A percentile compares a stretch with the other conserved stretches of the same genome.
These are phyloP conservation scores for Aspergillus quadricinctus DNA, from an alignment of 2,329 filamentous ascomycete species.

Conservation along the genomic window DNA sequence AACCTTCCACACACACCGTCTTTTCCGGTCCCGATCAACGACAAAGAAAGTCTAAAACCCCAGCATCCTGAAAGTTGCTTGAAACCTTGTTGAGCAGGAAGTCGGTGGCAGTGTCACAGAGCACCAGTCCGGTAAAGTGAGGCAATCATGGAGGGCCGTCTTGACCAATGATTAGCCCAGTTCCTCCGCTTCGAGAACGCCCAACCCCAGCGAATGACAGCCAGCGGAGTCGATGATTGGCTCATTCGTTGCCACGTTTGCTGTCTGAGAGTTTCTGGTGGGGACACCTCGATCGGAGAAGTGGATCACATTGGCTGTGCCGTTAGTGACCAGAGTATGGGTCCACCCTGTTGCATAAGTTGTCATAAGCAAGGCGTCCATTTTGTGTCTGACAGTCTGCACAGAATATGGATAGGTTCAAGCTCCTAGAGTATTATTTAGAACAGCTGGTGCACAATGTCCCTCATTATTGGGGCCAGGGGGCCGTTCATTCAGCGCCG, in stretches of 20 bases:
- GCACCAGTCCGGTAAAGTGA: conserved; percentile 17
- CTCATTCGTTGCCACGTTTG: conserved; percentile 16
- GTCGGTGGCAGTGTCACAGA: background rate
- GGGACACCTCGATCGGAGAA: conserved; percentile 1
- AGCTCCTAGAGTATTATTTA: no score
- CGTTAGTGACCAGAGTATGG: background rate
- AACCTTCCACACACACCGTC: background rate
- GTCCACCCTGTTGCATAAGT: background rate
- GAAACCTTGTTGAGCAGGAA: background rate
- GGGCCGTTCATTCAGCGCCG: no score
- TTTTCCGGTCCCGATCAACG: background rate
- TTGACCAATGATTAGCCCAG: conserved; percentile 15
- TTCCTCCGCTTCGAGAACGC: conserved; percentile 19
- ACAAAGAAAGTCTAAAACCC: background rate
- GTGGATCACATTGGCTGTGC: background rate
- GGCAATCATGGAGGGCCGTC: conserved; percentile 18
- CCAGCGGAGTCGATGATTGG: conserved; percentile 10
- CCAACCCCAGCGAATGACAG: conserved; percentile 13
- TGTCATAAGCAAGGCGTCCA: conserved; percentile 1
- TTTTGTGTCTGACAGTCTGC: conserved; percentile 1
- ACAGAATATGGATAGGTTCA: no score
- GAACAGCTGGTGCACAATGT: no score
- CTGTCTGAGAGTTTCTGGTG: conserved; percentile 2
- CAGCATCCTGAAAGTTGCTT: no score
- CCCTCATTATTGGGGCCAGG: no score